A percentile compares a stretch with the other conserved stretches of the same genome.
phyloP scores from a whole-genome alignment of 2,329 filamentous ascomycete species.

The Cryphonectria naterciae region DNA sequence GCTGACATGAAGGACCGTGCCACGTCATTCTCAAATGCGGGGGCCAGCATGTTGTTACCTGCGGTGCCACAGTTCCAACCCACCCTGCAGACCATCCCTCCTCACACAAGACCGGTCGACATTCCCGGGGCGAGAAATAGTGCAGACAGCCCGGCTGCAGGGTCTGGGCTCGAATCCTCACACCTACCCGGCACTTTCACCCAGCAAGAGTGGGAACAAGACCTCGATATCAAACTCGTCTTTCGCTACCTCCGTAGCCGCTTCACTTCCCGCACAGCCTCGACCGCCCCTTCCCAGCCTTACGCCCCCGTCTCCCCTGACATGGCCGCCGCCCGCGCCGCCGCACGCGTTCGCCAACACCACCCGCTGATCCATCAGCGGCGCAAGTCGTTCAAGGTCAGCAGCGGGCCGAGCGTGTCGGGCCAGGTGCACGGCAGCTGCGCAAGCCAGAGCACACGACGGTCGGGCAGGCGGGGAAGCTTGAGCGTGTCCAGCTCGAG shows the following conservation, averaged over 20 bases:
- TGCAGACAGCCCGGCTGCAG: conserved; percentile 22
- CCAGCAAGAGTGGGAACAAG: conserved; percentile 90
- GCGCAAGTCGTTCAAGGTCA: conserved; percentile 59
- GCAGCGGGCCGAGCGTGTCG: conserved; percentile 49
- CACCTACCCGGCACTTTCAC: conserved; percentile 47
- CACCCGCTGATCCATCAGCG: conserved; percentile 77
- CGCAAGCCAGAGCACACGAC: conserved; percentile 84
- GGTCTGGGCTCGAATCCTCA: conserved; percentile 28
- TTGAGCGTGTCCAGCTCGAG: conserved; percentile 71
- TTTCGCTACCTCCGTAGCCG: conserved; percentile 84
- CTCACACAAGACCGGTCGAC: conserved; percentile 42
- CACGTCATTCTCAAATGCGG: conserved; percentile 19
- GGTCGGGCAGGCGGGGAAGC: conserved; percentile 64
- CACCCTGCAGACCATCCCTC: conserved; percentile 43
- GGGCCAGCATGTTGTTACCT: conserved; percentile 18
- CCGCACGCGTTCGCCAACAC: conserved; percentile 83
- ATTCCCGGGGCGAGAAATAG: conserved; percentile 39
- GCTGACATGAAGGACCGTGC: conserved; percentile 29
- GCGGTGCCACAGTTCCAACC: conserved; percentile 51
- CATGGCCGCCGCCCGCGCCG: conserved; percentile 65
- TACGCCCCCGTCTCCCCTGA: conserved; percentile 38
- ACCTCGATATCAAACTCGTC: conserved; percentile 87
- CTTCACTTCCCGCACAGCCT: conserved; percentile 59
- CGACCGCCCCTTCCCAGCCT: conserved; percentile 52
- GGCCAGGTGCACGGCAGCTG: conserved; percentile 64